Percentiles rank a stretch among this genome's conserved stretches.
phyloP scores from a whole-genome alignment of 2,329 filamentous ascomycete genomes.

The Pochonia chlamydosporia region DNA sequence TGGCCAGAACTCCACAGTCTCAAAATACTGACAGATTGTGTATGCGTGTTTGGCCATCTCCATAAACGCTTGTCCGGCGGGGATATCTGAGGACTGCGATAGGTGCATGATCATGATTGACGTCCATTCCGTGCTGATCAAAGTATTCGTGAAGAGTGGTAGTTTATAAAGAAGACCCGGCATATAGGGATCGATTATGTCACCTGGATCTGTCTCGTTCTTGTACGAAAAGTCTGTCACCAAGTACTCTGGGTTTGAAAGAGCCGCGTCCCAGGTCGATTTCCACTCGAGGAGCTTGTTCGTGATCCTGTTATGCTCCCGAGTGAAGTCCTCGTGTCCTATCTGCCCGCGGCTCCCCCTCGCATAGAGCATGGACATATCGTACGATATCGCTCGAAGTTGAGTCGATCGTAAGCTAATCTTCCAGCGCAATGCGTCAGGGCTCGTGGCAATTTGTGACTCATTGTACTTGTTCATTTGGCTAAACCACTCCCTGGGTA shows the following conservation, averaged over 20 bases:
- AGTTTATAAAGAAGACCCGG: constrained; percentile 65
- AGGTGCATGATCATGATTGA: constrained; percentile 76
- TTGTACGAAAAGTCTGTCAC: constrained; percentile 58
- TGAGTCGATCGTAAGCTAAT: constrained; percentile 62
- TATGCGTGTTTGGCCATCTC: constrained; percentile 60
- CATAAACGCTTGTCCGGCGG: constrained; percentile 41
- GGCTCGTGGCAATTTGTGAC: constrained; percentile 51
- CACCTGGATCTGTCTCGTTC: constrained; percentile 47
- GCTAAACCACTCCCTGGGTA: constrained; percentile 75
- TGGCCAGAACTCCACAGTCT: constrained; percentile 69
- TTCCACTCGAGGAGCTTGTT: constrained; percentile 44
- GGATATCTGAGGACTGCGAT: constrained; percentile 59
- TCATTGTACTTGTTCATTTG: constrained; percentile 57
- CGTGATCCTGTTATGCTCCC: constrained; percentile 52
- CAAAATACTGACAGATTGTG: constrained; percentile 70
- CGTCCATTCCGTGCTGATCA: constrained; percentile 70
- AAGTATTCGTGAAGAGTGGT: constrained; percentile 68
- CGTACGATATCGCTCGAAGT: constrained; percentile 68
- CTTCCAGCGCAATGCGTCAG: constrained; percentile 58
- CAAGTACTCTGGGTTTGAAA: constrained; percentile 56
- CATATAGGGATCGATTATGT: constrained; percentile 70
- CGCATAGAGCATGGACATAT: constrained; percentile 74
- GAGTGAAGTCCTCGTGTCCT: constrained; percentile 55
- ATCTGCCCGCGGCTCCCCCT: constrained; percentile 60
- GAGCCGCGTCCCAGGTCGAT: constrained; percentile 50